Conservation (phyloP, 768 basidiomycete genomes). For the Boletus subparvulus region DNA sequence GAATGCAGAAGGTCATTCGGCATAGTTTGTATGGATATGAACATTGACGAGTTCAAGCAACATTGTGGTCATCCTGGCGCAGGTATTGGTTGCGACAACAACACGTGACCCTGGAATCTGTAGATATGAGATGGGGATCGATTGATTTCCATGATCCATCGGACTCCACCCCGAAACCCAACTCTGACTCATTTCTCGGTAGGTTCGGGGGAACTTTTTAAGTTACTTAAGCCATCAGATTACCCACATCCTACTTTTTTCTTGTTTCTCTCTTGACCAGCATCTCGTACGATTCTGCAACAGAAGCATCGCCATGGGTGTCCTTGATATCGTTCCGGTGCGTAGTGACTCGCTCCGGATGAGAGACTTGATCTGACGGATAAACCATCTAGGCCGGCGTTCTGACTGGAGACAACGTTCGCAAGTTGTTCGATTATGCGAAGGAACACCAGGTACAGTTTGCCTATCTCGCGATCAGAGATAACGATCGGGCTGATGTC, state of each 20-base stretch:
- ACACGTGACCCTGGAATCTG: constrained; percentile 11
- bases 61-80: no score
- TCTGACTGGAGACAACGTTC: constrained; percentile 90
- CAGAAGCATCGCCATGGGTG: constrained; percentile 52
- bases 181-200: constrained; percentile 7
- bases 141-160: not conserved
- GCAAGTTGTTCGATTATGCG: constrained; percentile 95
- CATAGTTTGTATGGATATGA: not conserved
- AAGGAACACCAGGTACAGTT: constrained; percentile 73
- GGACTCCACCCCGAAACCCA: not conserved
- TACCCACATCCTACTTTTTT: not conserved
- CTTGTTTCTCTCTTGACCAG: constrained; percentile 1
- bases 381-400: constrained; percentile 72
- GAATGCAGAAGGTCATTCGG: not conserved
- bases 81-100: not conserved
- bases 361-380: constrained; percentile 2
- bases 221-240: not conserved
- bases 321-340: constrained; percentile 84
- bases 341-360: constrained; percentile 28
- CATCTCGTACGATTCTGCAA: constrained; percentile 9
- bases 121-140: constrained; percentile 1
- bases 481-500: constrained; percentile 4
- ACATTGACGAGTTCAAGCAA: not conserved
- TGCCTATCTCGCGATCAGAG: not conserved
- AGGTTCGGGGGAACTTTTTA: constrained; percentile 5